Evolutionary conservation across 2,329 filamentous ascomycete species (phyloP), one percentile per base, ranked within the genome.

Genomic region (Diaporthe sp.): DNA sequence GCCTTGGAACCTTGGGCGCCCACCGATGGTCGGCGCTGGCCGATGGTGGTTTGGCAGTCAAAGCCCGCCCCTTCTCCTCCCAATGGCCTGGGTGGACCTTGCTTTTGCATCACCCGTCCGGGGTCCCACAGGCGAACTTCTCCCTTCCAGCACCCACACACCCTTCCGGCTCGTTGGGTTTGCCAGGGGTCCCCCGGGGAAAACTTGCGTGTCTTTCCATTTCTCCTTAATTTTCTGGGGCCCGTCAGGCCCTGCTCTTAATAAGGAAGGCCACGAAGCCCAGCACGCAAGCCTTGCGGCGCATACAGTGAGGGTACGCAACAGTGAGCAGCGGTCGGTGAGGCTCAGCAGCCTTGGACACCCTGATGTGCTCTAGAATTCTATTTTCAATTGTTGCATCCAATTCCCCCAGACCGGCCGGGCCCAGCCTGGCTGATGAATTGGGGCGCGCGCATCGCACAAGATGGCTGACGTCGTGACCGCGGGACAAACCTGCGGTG

Each of bases 11-110:
- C n/a, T n/a, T n/a, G n/a, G 45, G 17, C 19, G 17, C 28, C 57
- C 45, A n/a, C 69, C 69, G 69, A 72, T 72, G 33, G 25, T 54
- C 69, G 69, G 69, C 35, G 57, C 69, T 67, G 64, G 30, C 64
- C 64, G 45, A 67, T 19, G 28, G 42, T 40, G 42, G 54, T 71
- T 40, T 58, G 40, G 67, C 67, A 54, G 28, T 22, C 54, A 33
- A 17, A 19, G 30, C 12, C 12, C 28, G 22, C 22, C 4, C 4
- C 13, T 6, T 13, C 19, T 30, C 28, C 40, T 35, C n/a, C 64
- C 45, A 54, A n/a, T 4, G 30, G 35, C 13, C 28, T 33, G 50
- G 38, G 25, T 55, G 50, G 22, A 40, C 66, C 33, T 22, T 54
- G 64, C 25, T 40, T 45, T 12, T 25, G 6, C 50, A 68, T 30